Conservation (phyloP, 352 stramenopile species). For the Aphanomyces cochlioides region DNA sequence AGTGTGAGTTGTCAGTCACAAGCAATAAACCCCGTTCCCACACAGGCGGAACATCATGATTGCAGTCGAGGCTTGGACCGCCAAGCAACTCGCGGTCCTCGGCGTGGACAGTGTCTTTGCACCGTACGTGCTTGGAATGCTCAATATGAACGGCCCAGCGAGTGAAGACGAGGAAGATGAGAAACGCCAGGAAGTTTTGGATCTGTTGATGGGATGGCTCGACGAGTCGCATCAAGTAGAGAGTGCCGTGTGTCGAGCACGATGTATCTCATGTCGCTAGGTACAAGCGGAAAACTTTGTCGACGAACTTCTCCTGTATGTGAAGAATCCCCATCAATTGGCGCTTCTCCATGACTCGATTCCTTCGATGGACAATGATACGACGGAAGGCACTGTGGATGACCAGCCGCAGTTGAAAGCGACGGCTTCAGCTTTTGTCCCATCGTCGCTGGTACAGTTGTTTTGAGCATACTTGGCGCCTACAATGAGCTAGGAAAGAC, state of each 20-base stretch:
- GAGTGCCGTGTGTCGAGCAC: neutral
- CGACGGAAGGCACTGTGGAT: neutral
- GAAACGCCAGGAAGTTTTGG: conserved; percentile 67
- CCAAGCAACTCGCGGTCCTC: conserved; percentile 55
- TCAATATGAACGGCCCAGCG: conserved; percentile 35
- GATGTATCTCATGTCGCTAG: neutral
- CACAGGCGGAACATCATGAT: neutral
- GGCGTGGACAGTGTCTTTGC: conserved; percentile 81
- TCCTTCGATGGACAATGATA: neutral
- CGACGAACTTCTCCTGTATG: conserved; percentile 27
- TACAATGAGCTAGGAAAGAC: neutral
- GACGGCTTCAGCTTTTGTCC: conserved; percentile 23
- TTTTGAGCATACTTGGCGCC: neutral
- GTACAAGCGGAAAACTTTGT: conserved; percentile 21
- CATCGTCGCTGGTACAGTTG: neutral
- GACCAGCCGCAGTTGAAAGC: conserved; percentile 15
- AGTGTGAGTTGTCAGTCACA: neutral
- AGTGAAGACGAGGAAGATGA: conserved; percentile 46
- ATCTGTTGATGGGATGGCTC: conserved; percentile 83
- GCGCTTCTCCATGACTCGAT: conserved; percentile 5
- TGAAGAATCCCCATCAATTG: conserved; percentile 22
- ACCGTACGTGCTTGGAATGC: conserved; percentile 77
- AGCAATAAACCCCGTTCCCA: neutral
- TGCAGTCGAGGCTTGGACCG: conserved; percentile 62
- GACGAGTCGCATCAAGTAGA: conserved; percentile 28